Evolutionary conservation across 129 eudicot species (phyloP).

Genomic region (Scalesia atractyloides): DNA sequence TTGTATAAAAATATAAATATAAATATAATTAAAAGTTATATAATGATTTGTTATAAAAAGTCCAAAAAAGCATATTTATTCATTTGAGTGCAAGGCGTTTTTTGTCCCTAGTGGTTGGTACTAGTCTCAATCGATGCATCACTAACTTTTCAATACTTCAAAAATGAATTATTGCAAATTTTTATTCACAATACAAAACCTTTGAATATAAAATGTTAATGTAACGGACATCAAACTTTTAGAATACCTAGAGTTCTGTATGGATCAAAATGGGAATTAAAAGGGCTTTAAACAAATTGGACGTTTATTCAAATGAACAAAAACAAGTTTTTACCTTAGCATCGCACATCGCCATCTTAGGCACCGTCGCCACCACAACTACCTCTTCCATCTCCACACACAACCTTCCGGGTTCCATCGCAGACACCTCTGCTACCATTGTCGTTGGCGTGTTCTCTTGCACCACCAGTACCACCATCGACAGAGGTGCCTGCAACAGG

Average conservation of each 20-base stretch:
- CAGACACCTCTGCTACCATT: too few relatives aligned
- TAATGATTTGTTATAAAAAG: neutral
- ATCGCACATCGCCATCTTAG: too few relatives aligned
- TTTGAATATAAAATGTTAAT: neutral
- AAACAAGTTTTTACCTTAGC: too few relatives aligned
- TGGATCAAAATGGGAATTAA: too few relatives aligned
- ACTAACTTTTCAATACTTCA: conserved; percentile 13
- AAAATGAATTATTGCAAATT: conserved; percentile 2
- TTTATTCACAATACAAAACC: neutral
- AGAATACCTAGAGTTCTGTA: too few relatives aligned
- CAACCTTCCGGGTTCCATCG: too few relatives aligned
- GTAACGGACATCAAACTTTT: neutral
- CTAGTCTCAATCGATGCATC: conserved; percentile 12
- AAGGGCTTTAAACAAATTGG: neutral
- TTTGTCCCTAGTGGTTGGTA: conserved; percentile 20
- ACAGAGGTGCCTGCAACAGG: too few relatives aligned
- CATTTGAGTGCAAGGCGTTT: conserved; percentile 5
- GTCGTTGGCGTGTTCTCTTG: too few relatives aligned
- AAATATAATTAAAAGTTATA: neutral
- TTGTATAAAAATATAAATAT: neutral
- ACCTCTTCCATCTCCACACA: too few relatives aligned
- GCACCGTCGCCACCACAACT: too few relatives aligned
- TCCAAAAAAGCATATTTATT: conserved; percentile 8
- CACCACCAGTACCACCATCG: too few relatives aligned
- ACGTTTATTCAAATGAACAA: neutral